phyloP scores from a whole-genome alignment of 116 monocot species.

The Iris pallida region DNA sequence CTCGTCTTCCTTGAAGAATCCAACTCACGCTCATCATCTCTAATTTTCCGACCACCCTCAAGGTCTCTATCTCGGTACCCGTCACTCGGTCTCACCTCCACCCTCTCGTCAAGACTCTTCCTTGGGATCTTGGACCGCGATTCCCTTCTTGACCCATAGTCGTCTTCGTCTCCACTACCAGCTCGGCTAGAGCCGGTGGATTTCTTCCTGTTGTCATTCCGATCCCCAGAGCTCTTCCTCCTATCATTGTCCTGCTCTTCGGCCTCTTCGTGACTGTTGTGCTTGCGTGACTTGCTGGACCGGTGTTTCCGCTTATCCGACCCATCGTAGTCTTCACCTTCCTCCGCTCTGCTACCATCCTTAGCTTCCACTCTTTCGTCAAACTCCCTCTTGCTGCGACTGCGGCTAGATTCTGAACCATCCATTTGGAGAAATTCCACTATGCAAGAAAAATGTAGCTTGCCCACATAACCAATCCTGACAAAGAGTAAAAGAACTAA shows the following conservation, averaged over 20 bases:
- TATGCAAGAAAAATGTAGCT: too few relatives aligned
- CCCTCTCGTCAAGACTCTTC: constrained; percentile 48
- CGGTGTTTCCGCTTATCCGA: constrained; percentile 48
- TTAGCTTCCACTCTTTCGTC: constrained; percentile 31
- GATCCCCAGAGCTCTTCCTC: constrained; percentile 40
- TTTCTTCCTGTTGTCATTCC: constrained; percentile 37
- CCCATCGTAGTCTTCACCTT: constrained; percentile 40
- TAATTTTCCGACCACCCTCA: constrained; percentile 38
- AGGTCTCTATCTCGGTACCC: constrained; percentile 39
- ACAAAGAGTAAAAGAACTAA: too few relatives aligned
- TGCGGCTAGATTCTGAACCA: constrained; percentile 34
- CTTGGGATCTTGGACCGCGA: constrained; percentile 46
- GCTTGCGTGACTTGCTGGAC: constrained; percentile 48
- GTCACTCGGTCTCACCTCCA: constrained; percentile 38
- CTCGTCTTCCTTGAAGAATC: constrained; percentile 38
- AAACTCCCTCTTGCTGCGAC: constrained; percentile 33
- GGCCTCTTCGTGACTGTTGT: constrained; percentile 28
- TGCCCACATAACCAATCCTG: too few relatives aligned
- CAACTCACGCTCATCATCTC: constrained; percentile 38
- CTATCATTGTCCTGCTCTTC: constrained; percentile 38
- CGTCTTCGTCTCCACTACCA: constrained; percentile 60
- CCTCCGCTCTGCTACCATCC: constrained; percentile 30
- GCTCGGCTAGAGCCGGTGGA: constrained; percentile 23
- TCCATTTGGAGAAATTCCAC: constrained; percentile 25
- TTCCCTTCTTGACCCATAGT: constrained; percentile 42